These are phyloP conservation scores for Santalum album DNA, from an alignment of 164 flowering plant species.

Conservation along the genomic window DNA sequence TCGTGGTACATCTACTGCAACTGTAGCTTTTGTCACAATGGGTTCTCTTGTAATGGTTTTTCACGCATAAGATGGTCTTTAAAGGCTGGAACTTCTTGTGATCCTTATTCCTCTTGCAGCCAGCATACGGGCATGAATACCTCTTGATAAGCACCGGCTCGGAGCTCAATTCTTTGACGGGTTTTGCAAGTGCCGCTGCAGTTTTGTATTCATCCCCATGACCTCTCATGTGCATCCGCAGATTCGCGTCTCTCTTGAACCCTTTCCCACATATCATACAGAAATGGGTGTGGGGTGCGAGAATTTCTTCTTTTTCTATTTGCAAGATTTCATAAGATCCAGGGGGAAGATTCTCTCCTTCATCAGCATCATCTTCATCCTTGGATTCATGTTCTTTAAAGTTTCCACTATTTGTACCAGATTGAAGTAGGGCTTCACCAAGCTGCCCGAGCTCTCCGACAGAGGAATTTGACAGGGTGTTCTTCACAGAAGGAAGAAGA, in stretches of 20 bases:
- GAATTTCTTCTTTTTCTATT: constrained; percentile 72
- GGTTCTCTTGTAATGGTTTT: constrained; percentile 87
- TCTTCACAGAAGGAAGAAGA: constrained; percentile 67
- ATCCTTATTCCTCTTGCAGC: constrained; percentile 84
- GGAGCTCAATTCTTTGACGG: constrained; percentile 45
- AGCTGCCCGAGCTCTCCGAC: constrained; percentile 31
- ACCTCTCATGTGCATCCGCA: constrained; percentile 87
- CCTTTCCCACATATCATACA: constrained; percentile 90
- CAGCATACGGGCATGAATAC: constrained; percentile 77
- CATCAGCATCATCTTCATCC: constrained; percentile 79
- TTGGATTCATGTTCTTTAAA: constrained; percentile 51
- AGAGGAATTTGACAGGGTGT: constrained; percentile 25
- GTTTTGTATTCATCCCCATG: constrained; percentile 93
- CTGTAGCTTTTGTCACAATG: constrained; percentile 80
- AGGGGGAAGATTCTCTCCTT: constrained; percentile 73
- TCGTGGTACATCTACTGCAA: constrained; percentile 77
- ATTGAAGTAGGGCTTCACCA: constrained; percentile 16
- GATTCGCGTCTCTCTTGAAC: constrained; percentile 85
- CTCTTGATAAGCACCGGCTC: constrained; percentile 55
- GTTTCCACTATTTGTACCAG: constrained; percentile 12
- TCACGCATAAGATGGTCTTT: constrained; percentile 78
- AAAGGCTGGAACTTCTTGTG: constrained; percentile 89
- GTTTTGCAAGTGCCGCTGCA: constrained; percentile 84
- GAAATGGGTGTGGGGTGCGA: constrained; percentile 87
- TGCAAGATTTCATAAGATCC: constrained; percentile 83